A percentile compares a stretch with the other conserved stretches of the same genome.
Evolutionary conservation across 2,329 filamentous ascomycete genomes (phyloP).

Genomic region (Penicillium vulpinum): DNA sequence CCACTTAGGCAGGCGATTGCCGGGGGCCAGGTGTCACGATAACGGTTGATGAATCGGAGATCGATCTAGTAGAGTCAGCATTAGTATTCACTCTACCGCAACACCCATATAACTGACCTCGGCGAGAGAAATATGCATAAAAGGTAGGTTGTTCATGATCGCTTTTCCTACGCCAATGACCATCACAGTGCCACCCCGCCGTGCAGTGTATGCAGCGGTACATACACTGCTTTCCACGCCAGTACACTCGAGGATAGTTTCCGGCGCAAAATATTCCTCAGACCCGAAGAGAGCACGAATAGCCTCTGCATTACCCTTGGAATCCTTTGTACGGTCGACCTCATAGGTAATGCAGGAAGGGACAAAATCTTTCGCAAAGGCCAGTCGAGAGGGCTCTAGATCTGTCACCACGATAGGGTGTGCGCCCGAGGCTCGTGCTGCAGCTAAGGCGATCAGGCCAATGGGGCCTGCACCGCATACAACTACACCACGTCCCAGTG

Average conservation of each 20-base stretch:
- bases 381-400: conserved; percentile 56
- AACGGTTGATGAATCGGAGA: conserved; percentile 69
- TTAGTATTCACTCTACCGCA: neutral
- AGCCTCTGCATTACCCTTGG: conserved; percentile 52
- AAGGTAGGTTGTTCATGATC: conserved; percentile 65
- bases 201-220: conserved; percentile 58
- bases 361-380: conserved; percentile 59
- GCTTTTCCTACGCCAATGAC: conserved; percentile 64
- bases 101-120: conserved; percentile 40
- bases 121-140: conserved; percentile 65
- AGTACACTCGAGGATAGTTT: conserved; percentile 64
- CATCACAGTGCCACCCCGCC: conserved; percentile 61
- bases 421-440: conserved; percentile 62
- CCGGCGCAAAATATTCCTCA: conserved; percentile 58
- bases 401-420: conserved; percentile 66
- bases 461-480: conserved; percentile 66
- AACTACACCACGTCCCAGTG: conserved; percentile 56
- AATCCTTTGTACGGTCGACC: conserved; percentile 48
- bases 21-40: conserved; percentile 68
- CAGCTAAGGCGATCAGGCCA: conserved; percentile 59
- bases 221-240: conserved; percentile 64
- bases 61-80: conserved; percentile 54
- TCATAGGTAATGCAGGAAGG: conserved; percentile 57
- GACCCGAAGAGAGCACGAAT: conserved; percentile 57
- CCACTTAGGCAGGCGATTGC: conserved; percentile 63